A percentile compares a stretch with the other conserved stretches of the same genome.
These are phyloP conservation scores for Hyphodiscus hymeniophilus DNA, from an alignment of 495 filamentous ascomycete genomes.

Conservation along the genomic window DNA sequence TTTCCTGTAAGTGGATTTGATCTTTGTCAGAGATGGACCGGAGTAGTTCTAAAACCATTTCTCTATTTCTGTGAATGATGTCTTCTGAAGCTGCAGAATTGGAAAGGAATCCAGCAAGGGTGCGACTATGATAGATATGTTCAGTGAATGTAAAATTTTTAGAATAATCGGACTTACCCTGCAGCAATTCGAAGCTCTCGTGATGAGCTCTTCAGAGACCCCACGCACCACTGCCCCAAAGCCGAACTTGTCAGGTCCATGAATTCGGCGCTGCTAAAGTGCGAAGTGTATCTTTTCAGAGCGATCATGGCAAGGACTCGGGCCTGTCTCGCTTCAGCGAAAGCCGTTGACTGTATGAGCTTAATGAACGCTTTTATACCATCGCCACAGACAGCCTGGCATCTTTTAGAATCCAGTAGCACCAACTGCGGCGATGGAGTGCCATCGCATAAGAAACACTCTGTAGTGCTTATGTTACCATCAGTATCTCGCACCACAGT, in stretches of 20 bases:
- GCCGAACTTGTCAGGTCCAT: conserved; percentile 57
- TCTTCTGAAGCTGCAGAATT: conserved; percentile 32
- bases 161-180: conserved; percentile 28
- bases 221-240: conserved; percentile 72
- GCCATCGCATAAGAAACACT: conserved; percentile 29
- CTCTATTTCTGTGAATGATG: conserved; percentile 53
- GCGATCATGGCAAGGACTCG: conserved; percentile 68
- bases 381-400: conserved; percentile 28
- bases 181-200: conserved; percentile 81
- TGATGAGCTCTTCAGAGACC: conserved; percentile 69
- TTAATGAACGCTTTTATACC: conserved; percentile 45
- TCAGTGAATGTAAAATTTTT: neutral
- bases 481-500: conserved; percentile 15
- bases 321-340: conserved; percentile 50
- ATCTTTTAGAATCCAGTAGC: conserved; percentile 21
- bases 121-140: conserved; percentile 32
- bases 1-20: conserved; percentile 61
- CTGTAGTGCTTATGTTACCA: conserved; percentile 18
- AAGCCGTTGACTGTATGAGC: conserved; percentile 46
- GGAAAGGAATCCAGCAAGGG: conserved; percentile 57
- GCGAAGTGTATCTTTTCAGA: conserved; percentile 57
- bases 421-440: conserved; percentile 8
- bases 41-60: conserved; percentile 58
- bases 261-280: conserved; percentile 45
- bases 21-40: conserved; percentile 59